A percentile compares a stretch with the other conserved stretches of the same genome.
phyloP scores from a whole-genome alignment of 1,139 yeast genomes.

The Neolecta irregularis region DNA sequence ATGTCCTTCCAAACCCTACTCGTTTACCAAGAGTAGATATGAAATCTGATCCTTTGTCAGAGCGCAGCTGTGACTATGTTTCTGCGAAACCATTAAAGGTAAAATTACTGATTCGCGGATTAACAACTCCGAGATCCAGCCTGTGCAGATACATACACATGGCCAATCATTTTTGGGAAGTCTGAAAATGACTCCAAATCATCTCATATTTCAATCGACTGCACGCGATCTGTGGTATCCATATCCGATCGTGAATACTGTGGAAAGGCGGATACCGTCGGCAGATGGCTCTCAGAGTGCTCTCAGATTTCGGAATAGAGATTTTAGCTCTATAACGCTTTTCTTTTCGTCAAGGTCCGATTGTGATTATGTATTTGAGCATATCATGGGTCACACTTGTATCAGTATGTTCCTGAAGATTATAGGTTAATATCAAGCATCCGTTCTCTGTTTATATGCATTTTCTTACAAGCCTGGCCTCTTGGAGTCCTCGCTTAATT shows the following conservation, averaged over 20 bases:
- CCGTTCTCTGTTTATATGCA: conserved; percentile 38
- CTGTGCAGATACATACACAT: conserved; percentile 51
- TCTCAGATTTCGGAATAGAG: conserved; percentile 67
- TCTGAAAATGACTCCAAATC: conserved; percentile 68
- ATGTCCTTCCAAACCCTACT: no score
- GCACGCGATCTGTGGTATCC: conserved; percentile 74
- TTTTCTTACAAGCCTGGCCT: conserved; percentile 47
- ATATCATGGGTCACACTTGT: conserved; percentile 51
- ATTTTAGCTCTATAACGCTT: conserved; percentile 70
- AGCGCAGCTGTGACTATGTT: no score
- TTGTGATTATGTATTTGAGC: conserved; percentile 58
- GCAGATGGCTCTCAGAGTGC: conserved; percentile 31
- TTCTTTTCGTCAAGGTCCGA: conserved; percentile 47
- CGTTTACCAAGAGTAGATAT: no score
- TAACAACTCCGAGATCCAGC: no score
- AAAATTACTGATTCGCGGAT: no score
- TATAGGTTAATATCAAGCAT: conserved; percentile 26
- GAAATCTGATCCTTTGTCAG: no score
- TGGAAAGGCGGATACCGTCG: conserved; percentile 35
- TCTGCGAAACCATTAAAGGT: no score
- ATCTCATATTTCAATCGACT: conserved; percentile 45
- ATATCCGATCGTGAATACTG: conserved; percentile 67
- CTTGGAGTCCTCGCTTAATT: conserved; percentile 37
- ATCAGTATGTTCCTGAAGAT: conserved; percentile 29
- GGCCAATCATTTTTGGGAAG: conserved; percentile 56